Evolutionary conservation across 2,329 filamentous ascomycete genomes (phyloP).

Genomic region (Pseudocercospora musae): DNA sequence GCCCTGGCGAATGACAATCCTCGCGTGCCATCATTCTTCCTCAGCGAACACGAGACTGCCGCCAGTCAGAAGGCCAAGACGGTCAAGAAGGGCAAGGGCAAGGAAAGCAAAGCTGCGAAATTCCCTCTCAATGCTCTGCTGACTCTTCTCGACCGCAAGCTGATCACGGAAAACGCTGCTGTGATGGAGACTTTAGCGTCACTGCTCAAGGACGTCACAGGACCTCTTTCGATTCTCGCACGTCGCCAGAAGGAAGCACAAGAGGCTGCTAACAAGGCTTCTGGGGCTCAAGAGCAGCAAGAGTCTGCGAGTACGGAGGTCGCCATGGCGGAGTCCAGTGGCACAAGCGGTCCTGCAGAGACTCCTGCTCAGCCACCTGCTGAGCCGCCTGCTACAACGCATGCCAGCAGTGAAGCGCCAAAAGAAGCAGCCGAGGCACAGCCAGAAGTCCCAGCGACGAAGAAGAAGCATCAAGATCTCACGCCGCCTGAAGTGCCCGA

Average conservation of each 20-base stretch:
- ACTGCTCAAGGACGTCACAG: constrained; percentile 81
- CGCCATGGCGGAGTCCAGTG: constrained; percentile 26
- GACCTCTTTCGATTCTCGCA: constrained; percentile 76
- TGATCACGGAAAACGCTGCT: constrained; percentile 94
- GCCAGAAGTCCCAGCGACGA: constrained; percentile 39
- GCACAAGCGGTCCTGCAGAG: constrained; percentile 13
- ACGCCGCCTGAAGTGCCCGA: constrained; percentile 82
- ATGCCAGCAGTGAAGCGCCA: constrained; percentile 10
- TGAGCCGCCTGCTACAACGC: constrained; percentile 18
- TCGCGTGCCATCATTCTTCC: constrained; percentile 85
- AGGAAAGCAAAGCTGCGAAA: constrained; percentile 78
- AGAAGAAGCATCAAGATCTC: constrained; percentile 62
- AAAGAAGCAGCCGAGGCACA: constrained; percentile 32
- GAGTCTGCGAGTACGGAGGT: constrained; percentile 25
- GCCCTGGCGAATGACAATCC: constrained; percentile 81
- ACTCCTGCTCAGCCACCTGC: constrained; percentile 20
- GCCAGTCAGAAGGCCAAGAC: constrained; percentile 64
- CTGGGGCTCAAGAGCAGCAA: constrained; percentile 34
- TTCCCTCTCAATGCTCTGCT: constrained; percentile 91
- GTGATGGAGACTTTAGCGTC: constrained; percentile 93
- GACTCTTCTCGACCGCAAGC: constrained; percentile 81
- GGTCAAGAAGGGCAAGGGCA: constrained; percentile 72
- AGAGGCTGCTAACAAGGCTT: constrained; percentile 42
- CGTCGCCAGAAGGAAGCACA: constrained; percentile 74
- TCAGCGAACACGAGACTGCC: constrained; percentile 87